Evolutionary conservation across 2,329 filamentous ascomycete genomes (phyloP).

Genomic region (Aureobasidium sp.): DNA sequence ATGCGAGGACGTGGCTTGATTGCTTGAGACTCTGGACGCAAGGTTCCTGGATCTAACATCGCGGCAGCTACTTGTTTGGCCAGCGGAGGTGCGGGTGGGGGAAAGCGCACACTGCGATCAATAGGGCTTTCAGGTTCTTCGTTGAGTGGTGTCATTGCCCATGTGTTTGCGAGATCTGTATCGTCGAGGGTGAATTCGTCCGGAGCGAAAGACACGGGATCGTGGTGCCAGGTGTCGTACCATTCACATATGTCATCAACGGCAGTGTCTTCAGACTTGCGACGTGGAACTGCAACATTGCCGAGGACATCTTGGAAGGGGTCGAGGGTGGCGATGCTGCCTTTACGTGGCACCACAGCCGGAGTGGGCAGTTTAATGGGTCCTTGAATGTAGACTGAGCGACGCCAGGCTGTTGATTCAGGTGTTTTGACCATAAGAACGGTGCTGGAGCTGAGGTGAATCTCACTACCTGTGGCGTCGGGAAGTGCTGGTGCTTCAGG

Average conservation of each 20-base stretch:
- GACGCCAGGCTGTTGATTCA: slow-evolving; percentile 30
- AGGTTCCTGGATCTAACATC: not conserved
- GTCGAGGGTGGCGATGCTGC: slow-evolving; percentile 35
- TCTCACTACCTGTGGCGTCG: slow-evolving; percentile 19
- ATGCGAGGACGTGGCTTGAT: not conserved
- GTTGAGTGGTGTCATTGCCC: not conserved
- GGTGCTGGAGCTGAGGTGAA: slow-evolving; percentile 29
- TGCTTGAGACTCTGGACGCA: not conserved
- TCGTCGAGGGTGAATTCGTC: not conserved
- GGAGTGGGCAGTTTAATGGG: slow-evolving; percentile 35
- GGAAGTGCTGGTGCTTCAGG: not conserved
- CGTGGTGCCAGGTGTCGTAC: slow-evolving; percentile 36
- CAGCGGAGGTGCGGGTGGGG: not conserved
- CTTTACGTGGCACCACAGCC: slow-evolving; percentile 30
- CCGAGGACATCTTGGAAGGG: slow-evolving; percentile 29
- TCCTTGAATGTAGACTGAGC: slow-evolving; percentile 35
- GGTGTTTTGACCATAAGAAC: slow-evolving; percentile 30
- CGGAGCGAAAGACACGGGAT: not conserved
- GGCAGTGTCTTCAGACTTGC: slow-evolving; percentile 29
- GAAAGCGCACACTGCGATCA: not conserved
- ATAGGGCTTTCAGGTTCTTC: slow-evolving; percentile 7
- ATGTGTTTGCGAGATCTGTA: not conserved
- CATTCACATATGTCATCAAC: slow-evolving; percentile 37
- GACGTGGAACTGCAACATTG: slow-evolving; percentile 23
- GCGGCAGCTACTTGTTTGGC: slow-evolving; percentile 1